Conservation (phyloP, 176 grass and related monocot genomes). For the Oryza punctata region DNA sequence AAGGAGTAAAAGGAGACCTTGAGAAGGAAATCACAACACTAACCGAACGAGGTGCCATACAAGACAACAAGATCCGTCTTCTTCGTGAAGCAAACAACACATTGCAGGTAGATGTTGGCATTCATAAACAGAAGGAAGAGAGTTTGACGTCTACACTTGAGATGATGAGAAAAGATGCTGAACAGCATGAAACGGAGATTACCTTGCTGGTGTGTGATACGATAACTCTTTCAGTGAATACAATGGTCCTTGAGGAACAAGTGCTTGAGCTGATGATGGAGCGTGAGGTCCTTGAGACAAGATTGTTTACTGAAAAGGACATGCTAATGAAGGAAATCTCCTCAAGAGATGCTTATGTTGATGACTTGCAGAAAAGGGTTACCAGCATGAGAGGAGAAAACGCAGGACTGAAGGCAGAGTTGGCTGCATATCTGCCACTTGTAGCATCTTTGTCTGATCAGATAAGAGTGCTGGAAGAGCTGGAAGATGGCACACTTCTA, state of each 20-base stretch:
- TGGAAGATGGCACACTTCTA: slow-evolving; percentile 59
- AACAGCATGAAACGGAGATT: slow-evolving; percentile 56
- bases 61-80: slow-evolving; percentile 33
- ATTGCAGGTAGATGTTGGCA: slow-evolving; percentile 48
- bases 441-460: slow-evolving; percentile 53
- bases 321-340: slow-evolving; percentile 55
- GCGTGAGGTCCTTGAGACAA: slow-evolving; percentile 47
- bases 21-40: slow-evolving; percentile 36
- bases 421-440: slow-evolving; percentile 42
- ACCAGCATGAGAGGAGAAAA: slow-evolving; percentile 47
- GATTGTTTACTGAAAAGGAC: slow-evolving; percentile 42
- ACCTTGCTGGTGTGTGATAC: slow-evolving; percentile 43
- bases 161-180: slow-evolving; percentile 41
- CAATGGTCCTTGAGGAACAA: slow-evolving; percentile 50
- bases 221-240: slow-evolving; percentile 44
- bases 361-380: slow-evolving; percentile 49
- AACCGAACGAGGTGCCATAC: slow-evolving; percentile 35
- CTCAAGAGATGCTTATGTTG: slow-evolving; percentile 44
- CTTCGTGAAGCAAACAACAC: slow-evolving; percentile 36
- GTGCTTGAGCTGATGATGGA: slow-evolving; percentile 53
- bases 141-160: slow-evolving; percentile 44
- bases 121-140: slow-evolving; percentile 46
- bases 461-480: slow-evolving; percentile 52
- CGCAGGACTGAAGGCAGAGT: slow-evolving; percentile 44
- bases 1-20: slow-evolving; percentile 41